Evolutionary conservation across 2,329 filamentous ascomycete species (phyloP).

Genomic region (Colletotrichum musicola): DNA sequence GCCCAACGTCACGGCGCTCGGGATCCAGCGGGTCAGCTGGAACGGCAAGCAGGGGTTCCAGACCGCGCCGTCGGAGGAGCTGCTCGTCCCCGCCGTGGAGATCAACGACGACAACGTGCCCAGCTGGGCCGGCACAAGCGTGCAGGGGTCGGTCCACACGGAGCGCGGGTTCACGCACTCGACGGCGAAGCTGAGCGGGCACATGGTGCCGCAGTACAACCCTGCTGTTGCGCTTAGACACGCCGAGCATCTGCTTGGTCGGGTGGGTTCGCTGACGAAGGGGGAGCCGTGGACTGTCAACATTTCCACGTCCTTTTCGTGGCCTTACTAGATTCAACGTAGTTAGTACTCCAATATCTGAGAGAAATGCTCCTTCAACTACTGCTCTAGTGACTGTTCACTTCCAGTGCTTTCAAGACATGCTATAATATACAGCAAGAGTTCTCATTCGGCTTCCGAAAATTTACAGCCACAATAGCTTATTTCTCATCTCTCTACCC

Average conservation of each 20-base stretch:
- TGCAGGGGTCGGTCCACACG: constrained; percentile 77
- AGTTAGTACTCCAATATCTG: background rate
- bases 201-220: constrained; percentile 78
- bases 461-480: no score
- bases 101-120: constrained; percentile 49
- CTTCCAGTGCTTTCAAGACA: no score
- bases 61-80: constrained; percentile 67
- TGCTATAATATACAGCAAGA: no score
- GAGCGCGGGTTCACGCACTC: constrained; percentile 83
- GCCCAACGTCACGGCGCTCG: constrained; percentile 76
- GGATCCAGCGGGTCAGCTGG: constrained; percentile 87
- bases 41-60: constrained; percentile 79
- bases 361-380: no score
- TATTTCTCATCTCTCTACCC: no score
- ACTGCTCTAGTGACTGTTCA: no score
- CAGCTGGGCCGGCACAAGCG: constrained; percentile 69
- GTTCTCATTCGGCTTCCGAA: no score
- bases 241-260: constrained; percentile 80
- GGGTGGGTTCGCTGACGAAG: constrained; percentile 60
- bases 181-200: constrained; percentile 72
- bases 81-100: constrained; percentile 70
- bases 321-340: constrained; percentile 12
- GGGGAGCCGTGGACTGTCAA: constrained; percentile 23
- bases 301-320: constrained; percentile 19
- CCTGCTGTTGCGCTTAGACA: constrained; percentile 77